Evolutionary conservation across 257 asterid species (phyloP), one percentile per base, ranked within the genome.

Genomic region (Solanum sitiens): DNA sequence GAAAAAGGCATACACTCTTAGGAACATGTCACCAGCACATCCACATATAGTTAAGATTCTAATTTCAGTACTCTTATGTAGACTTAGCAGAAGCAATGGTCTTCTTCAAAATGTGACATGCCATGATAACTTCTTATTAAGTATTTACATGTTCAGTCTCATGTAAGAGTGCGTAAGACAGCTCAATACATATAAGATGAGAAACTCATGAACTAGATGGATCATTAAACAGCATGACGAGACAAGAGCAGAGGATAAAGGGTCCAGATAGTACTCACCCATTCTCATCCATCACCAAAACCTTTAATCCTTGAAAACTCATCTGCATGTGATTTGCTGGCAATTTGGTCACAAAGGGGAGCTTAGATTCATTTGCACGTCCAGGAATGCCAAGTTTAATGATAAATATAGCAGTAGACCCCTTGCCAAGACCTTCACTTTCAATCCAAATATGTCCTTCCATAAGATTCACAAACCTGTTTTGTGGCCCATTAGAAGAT

Each of bases 381-480:
- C 95, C 95, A 39, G 96, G 94, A 86, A 93, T 87, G 83, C 98
- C 98, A 87, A 96, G 98, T 91, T 95, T 95, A 37, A 95, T 93
- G 37, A 93, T 91, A 76, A 96, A 93, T 88, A 91, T 91, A 32
- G 98, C 96, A 18, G 98, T 94, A 21, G 95, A 89, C 75, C 99
- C 99, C 93, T 95, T 94, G 83, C 99, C 98, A 56, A 91, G 92
- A 83, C 99, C 99, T 89, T 97, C 99, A 91, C 99, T 97, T 90
- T 97, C 99, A 44, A 97, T 90, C 96, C 97, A 93, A 90, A 97
- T 95, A 67, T 97, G 96, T 87, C 99, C 99, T 85, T 94, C 99
- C 99, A 95, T 97, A 86, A 95, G 98, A 92, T 96, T 95, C 30
- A 97, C 98, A 90, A 95, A 95, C 94, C 99, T 97, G 94, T 25